Conservation (phyloP, 768 basidiomycete species). For the Sistotremastrum niveocremeum region DNA sequence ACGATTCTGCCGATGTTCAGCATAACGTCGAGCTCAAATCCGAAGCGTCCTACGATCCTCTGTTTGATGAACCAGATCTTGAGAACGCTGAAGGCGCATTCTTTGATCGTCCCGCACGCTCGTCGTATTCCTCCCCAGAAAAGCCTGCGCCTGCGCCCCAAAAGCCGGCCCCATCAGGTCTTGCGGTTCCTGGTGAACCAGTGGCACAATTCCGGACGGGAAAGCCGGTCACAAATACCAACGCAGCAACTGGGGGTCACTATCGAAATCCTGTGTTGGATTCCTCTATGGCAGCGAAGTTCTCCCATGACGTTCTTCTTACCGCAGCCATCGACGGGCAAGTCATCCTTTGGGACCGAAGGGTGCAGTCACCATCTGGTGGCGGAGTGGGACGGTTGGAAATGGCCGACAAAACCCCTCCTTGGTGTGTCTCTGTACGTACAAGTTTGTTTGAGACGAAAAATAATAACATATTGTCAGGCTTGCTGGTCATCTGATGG, state of each 20-base stretch:
- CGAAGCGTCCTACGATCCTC: conserved; percentile 71
- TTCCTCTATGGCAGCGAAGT: conserved; percentile 39
- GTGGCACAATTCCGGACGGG: background rate
- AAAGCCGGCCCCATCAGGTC: too few species aligned
- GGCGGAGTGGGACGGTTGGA: conserved; percentile 72
- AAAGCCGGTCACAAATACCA: background rate
- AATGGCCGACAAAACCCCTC: conserved; percentile 86
- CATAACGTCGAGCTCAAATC: conserved; percentile 45
- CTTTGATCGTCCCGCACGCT: background rate
- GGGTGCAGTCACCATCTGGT: conserved; percentile 43
- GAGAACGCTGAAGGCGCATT: conserved; percentile 30
- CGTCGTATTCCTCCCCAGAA: conserved; percentile 9
- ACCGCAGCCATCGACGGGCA: conserved; percentile 88
- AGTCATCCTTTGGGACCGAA: conserved; percentile 81
- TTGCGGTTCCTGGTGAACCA: too few species aligned
- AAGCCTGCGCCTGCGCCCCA: conserved; percentile 5
- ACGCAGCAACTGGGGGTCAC: conserved; percentile 1
- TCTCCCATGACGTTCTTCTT: conserved; percentile 75
- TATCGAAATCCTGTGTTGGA: conserved; percentile 55
- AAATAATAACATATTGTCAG: conserved; percentile 25
- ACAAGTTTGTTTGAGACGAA: conserved; percentile 4
- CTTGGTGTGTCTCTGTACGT: conserved; percentile 89
- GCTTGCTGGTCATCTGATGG: conserved; percentile 93
- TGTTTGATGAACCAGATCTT: conserved; percentile 73
- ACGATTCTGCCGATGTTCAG: background rate